A percentile compares a stretch with the other conserved stretches of the same genome.
Conservation (phyloP, 257 asterid genomes). For the Lantana camara region DNA sequence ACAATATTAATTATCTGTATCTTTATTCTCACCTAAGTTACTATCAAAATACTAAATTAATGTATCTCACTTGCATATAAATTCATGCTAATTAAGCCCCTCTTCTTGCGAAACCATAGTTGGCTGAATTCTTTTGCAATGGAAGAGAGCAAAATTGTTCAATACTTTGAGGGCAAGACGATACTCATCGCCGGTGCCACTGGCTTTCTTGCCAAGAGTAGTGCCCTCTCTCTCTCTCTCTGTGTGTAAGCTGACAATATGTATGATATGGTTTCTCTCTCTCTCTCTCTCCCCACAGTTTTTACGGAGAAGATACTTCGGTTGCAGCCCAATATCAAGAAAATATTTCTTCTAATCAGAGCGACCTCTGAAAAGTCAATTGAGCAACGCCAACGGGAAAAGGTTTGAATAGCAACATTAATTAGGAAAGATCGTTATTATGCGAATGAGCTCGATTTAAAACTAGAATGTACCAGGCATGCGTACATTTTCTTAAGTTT, state of each 20-base stretch:
- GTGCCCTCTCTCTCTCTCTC: not conserved
- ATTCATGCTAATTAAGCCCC: no score
- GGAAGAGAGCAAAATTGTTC: conserved; percentile 37
- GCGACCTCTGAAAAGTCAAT: conserved; percentile 8
- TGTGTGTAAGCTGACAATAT: no score
- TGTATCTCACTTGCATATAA: no score
- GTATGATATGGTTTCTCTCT: not conserved
- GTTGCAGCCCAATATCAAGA: conserved; percentile 50
- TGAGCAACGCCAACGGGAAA: conserved; percentile 38
- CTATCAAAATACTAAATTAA: no score
- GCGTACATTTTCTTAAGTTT: no score
- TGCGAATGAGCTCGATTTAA: no score
- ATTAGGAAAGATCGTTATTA: not conserved
- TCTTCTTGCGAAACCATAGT: no score
- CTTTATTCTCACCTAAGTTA: no score
- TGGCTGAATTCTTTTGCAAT: conserved; percentile 18
- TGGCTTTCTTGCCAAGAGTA: conserved; percentile 64
- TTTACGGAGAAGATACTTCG: conserved; percentile 52
- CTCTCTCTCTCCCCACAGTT: conserved; percentile 25
- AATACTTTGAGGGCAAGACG: conserved; percentile 47
- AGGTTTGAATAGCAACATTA: no score
- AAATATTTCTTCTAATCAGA: conserved; percentile 42
- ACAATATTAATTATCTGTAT: no score
- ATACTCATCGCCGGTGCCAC: conserved; percentile 67
- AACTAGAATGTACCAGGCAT: no score